Conservation (phyloP, 1,284 basidiomycete genomes). For the Puccinia polysora region DNA sequence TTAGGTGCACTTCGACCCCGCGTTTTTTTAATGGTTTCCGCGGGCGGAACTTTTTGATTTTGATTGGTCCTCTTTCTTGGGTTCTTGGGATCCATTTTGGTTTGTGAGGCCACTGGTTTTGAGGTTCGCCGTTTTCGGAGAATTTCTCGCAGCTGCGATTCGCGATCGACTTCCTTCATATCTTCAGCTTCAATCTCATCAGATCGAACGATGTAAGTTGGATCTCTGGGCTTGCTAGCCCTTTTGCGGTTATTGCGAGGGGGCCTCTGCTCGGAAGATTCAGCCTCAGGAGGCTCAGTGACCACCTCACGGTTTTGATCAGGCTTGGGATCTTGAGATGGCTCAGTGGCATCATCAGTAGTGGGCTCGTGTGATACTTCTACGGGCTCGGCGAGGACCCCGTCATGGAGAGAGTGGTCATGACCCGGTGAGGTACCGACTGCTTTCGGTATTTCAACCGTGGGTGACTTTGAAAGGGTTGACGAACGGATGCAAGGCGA, state of each 20-base stretch:
- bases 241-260: conserved; percentile 15
- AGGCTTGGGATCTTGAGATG: too few relatives aligned
- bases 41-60: not conserved
- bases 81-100: not conserved
- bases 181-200: conserved; percentile 17
- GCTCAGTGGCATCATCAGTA: too few relatives aligned
- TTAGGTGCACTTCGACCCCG: not conserved
- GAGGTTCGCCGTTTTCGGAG: conserved; percentile 27
- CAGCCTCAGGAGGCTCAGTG: not conserved
- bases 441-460: too few relatives aligned
- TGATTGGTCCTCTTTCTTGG: not conserved
- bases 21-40: conserved; percentile 15
- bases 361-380: too few relatives aligned
- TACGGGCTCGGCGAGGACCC: too few relatives aligned
- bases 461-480: too few relatives aligned
- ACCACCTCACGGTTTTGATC: not conserved
- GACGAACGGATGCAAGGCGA: too few relatives aligned
- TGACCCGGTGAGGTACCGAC: too few relatives aligned
- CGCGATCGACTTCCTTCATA: conserved; percentile 12
- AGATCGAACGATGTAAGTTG: not conserved
- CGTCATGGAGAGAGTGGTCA: too few relatives aligned
- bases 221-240: not conserved
- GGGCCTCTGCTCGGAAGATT: not conserved
- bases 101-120: conserved; percentile 6
- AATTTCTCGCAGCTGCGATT: conserved; percentile 33